A percentile compares a stretch with the other conserved stretches of the same genome.
These are phyloP conservation scores for Paradendryphiella salina DNA, from an alignment of 2,329 filamentous ascomycete species.

Conservation along the genomic window DNA sequence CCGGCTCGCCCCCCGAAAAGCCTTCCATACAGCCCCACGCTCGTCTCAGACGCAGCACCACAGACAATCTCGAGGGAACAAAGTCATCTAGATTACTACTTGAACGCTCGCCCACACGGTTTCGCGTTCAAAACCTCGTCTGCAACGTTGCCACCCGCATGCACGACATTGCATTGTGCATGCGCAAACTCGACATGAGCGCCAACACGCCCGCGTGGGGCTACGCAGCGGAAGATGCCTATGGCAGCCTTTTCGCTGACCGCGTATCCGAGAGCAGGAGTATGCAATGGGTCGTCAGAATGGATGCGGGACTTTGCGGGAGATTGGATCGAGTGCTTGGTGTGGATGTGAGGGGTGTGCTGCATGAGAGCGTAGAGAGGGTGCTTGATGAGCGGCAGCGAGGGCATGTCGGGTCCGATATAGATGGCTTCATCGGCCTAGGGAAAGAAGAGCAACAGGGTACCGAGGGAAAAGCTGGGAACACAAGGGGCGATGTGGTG, in stretches of 20 bases:
- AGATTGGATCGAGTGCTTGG: slow-evolving; percentile 11
- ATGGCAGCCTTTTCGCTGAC: slow-evolving; percentile 13
- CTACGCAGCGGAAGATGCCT: slow-evolving; percentile 9
- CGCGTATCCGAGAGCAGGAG: slow-evolving; percentile 7
- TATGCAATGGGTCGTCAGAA: slow-evolving; percentile 17
- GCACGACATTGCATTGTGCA: neutral
- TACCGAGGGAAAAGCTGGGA: slow-evolving; percentile 1
- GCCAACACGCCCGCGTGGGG: slow-evolving; percentile 29
- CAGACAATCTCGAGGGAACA: slow-evolving; percentile 22
- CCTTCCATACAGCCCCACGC: no score
- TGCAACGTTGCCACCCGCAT: slow-evolving; percentile 8
- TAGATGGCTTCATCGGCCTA: neutral
- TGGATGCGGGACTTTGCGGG: slow-evolving; percentile 20
- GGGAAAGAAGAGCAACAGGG: slow-evolving; percentile 1
- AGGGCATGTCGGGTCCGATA: rapidly evolving
- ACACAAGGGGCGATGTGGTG: neutral
- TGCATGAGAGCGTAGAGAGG: slow-evolving; percentile 24
- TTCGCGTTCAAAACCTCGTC: slow-evolving; percentile 30
- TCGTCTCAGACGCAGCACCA: slow-evolving; percentile 9
- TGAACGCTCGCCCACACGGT: slow-evolving; percentile 42
- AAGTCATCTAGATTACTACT: slow-evolving; percentile 47
- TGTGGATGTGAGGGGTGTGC: slow-evolving; percentile 9
- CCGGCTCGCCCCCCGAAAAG: no score
- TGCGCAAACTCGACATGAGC: slow-evolving; percentile 24
- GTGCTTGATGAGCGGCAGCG: neutral